A percentile compares a stretch with the other conserved stretches of the same genome.
Evolutionary conservation across 345 rosid genomes (phyloP).

Genomic region (Populus ilicifolia): DNA sequence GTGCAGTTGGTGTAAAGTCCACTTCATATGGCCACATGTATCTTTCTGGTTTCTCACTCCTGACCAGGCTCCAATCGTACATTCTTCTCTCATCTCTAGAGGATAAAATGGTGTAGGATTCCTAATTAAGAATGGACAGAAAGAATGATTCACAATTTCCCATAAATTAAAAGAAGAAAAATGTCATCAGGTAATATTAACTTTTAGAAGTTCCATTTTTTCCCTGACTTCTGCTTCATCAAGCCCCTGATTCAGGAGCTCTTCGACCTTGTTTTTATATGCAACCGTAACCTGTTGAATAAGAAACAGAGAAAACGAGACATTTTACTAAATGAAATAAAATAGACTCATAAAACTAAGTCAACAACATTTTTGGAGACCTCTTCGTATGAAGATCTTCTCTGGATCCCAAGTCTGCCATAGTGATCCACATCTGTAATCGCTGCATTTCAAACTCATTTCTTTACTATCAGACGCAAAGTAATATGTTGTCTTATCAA

Average conservation of each 20-base stretch:
- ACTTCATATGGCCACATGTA: constrained; percentile 78
- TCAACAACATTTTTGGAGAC: constrained; percentile 13
- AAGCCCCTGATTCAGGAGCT: constrained; percentile 46
- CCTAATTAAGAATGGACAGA: constrained; percentile 31
- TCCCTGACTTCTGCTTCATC: constrained; percentile 50
- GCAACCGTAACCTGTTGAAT: constrained; percentile 41
- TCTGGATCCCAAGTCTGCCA: constrained; percentile 54
- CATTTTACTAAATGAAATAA: not conserved
- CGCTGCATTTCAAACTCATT: constrained; percentile 59
- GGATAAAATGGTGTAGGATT: constrained; percentile 62
- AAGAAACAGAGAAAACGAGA: not conserved
- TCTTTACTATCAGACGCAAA: not conserved
- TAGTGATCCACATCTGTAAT: constrained; percentile 87
- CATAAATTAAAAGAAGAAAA: not conserved
- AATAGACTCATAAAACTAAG: too few relatives aligned
- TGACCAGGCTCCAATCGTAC: constrained; percentile 91
- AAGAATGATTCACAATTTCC: not conserved
- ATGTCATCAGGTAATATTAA: constrained; percentile 16
- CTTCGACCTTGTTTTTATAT: constrained; percentile 46
- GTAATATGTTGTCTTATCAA: constrained; percentile 12
- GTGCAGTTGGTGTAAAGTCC: constrained; percentile 42
- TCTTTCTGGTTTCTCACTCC: constrained; percentile 50
- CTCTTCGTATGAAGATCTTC: constrained; percentile 63
- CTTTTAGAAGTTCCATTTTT: constrained; percentile 54
- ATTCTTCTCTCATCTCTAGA: constrained; percentile 67